These are phyloP conservation scores for Fraxinus americana DNA, from an alignment of 257 asterid genomes.

Conservation along the genomic window DNA sequence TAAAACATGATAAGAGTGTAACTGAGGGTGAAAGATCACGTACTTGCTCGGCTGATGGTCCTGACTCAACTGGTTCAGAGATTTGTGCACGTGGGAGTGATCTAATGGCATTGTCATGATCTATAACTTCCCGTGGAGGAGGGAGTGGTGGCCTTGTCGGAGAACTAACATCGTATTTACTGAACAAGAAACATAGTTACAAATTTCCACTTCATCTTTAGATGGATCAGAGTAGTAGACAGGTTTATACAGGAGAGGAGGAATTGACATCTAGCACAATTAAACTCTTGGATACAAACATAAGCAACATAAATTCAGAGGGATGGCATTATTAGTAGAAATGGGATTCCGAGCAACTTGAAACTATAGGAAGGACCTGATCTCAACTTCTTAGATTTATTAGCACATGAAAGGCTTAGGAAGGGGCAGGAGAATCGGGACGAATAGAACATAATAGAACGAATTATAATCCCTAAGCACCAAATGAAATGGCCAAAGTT, in stretches of 20 bases:
- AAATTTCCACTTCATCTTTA: neutral
- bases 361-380: neutral
- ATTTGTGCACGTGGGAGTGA: conserved; percentile 39
- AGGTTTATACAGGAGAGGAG: too few relatives aligned
- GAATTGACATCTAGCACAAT: neutral
- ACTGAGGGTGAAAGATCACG: conserved; percentile 20
- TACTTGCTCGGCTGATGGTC: conserved; percentile 59
- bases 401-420: neutral
- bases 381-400: conserved; percentile 11
- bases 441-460: neutral
- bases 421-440: neutral
- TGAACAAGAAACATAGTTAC: conserved; percentile 20
- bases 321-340: neutral
- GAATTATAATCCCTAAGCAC: neutral
- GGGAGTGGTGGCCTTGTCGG: conserved; percentile 63
- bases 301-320: neutral
- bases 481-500: neutral
- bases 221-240: neutral
- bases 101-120: conserved; percentile 52
- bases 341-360: neutral
- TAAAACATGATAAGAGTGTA: conserved; percentile 1
- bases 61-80: conserved; percentile 48
- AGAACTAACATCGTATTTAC: conserved; percentile 41
- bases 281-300: neutral
- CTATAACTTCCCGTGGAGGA: conserved; percentile 70